These are phyloP conservation scores for Kalanchoe fedtschenkoi DNA, from an alignment of 164 flowering plant genomes.

Conservation along the genomic window DNA sequence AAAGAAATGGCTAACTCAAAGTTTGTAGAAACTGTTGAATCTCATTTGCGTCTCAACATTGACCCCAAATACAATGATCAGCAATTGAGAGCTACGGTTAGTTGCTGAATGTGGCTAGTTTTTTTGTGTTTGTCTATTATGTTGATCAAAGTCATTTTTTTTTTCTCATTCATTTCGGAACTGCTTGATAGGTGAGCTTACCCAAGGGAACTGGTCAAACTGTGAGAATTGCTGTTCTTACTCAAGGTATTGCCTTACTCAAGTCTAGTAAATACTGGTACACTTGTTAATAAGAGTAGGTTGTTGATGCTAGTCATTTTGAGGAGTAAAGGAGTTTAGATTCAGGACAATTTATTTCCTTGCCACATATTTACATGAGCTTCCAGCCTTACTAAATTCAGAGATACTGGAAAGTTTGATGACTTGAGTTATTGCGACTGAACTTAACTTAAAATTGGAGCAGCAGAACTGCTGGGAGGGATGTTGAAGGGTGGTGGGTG, in stretches of 20 bases:
- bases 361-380: too few relatives aligned
- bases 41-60: slow-evolving; percentile 93
- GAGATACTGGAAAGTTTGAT: too few relatives aligned
- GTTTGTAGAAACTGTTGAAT: slow-evolving; percentile 82
- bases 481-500: too few relatives aligned
- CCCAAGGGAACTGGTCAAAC: slow-evolving; percentile 97
- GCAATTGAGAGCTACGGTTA: slow-evolving; percentile 92
- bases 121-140: background rate
- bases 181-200: slow-evolving; percentile 53
- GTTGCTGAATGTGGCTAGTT: slow-evolving; percentile 17
- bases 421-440: too few relatives aligned
- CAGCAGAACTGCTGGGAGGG: too few relatives aligned
- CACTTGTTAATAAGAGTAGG: too few relatives aligned
- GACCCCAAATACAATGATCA: slow-evolving; percentile 98
- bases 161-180: background rate
- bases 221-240: slow-evolving; percentile 83
- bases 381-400: too few relatives aligned
- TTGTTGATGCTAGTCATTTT: too few relatives aligned
- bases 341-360: too few relatives aligned
- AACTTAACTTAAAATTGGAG: too few relatives aligned
- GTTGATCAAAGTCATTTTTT: background rate
- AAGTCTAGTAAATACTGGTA: too few relatives aligned
- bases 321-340: too few relatives aligned
- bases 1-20: slow-evolving; percentile 66
- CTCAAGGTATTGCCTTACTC: slow-evolving; percentile 71